A percentile compares a stretch with the other conserved stretches of the same genome.
These are phyloP conservation scores for Fusarium robinianum DNA, from an alignment of 2,329 filamentous ascomycete species.

Conservation along the genomic window DNA sequence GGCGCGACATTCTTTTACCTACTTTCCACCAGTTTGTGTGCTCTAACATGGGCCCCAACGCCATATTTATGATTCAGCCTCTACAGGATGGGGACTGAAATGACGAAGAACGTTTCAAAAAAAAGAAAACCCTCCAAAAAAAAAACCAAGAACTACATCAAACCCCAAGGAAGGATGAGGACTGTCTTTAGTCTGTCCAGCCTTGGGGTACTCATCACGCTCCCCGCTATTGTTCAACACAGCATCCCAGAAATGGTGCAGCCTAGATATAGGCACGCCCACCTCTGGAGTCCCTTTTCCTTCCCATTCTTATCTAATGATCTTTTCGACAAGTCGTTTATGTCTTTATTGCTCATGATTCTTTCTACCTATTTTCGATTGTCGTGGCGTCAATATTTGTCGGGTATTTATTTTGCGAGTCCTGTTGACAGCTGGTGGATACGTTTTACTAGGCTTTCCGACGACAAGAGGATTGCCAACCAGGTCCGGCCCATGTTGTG, in stretches of 20 bases:
- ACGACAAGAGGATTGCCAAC: constrained; percentile 24
- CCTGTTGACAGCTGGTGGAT: constrained; percentile 33
- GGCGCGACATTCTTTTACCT: too few species aligned
- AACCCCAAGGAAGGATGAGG: constrained; percentile 22
- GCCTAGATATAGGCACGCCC: constrained; percentile 5
- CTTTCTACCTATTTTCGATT: constrained; percentile 24
- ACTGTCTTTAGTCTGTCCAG: too few species aligned
- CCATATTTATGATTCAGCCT: constrained; percentile 5
- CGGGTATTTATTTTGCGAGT: constrained; percentile 28
- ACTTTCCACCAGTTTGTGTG: constrained; percentile 24
- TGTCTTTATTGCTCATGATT: constrained; percentile 9
- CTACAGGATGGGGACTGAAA: constrained; percentile 25
- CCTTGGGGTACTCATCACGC: too few species aligned
- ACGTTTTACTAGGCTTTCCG: constrained; percentile 25
- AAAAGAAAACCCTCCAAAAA: constrained; percentile 21
- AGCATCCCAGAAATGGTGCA: too few species aligned
- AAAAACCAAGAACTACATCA: constrained; percentile 6
- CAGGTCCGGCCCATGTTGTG: constrained; percentile 16
- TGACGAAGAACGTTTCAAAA: too few species aligned
- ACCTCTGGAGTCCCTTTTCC: constrained; percentile 6
- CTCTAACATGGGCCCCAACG: constrained; percentile 8
- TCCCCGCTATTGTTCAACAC: too few species aligned
- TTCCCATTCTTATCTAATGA: constrained; percentile 32
- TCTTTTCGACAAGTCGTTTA: constrained; percentile 19
- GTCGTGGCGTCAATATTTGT: constrained; percentile 26